Base-by-base conservation (phyloP, 2,329 filamentous ascomycete genomes). In the Hymenoscyphus occultus region DNA sequence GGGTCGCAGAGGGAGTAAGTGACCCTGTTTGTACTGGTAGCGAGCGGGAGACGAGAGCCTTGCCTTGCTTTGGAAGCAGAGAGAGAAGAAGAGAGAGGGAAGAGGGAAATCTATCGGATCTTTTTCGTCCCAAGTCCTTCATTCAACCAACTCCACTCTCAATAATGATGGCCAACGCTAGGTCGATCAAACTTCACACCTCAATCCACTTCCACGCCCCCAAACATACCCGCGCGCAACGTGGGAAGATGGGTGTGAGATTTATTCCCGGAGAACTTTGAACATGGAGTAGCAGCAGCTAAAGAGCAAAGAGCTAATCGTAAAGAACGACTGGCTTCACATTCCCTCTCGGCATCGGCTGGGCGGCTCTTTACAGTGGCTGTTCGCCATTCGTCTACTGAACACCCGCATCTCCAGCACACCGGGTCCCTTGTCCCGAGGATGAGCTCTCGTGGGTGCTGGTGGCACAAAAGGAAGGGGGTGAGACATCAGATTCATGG, bases 341-440 rank as follows among this genome's bases (percentile, higher is more conserved):
- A 22, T 28, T 9, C 9, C 9, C 48, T 28, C 48, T 54, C 19
- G 19, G 48, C 48, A 54, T 54, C 48, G 48, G 48, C n/a, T 54
- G 48, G 48, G 48, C 48, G 48, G 48, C 48, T 54, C 48, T 54
- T 54, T 54, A 28, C 48, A 28, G 48, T 54, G 48, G 48, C 48
- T 54, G 48, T 54, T 13, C 48, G 48, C 48, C 12, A 54, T 54
- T 22, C 48, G 48, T 54, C 19, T 54, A 54, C 48, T 54, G 22
- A 22, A 28, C 19, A 56, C 51, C 51, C 60, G 39, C 63, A 58
- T 61, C 22, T 39, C 63, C 64, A 65, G 39, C 31, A 35, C 56
- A 32, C 59, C 57, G 64, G 64, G 64, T 62, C 64, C 35, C 40
- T 54, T 28, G 61, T 60, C 48, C 39, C 22, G 39, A 48, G 19